Percentiles rank a stretch among this genome's conserved stretches.
Evolutionary conservation across 2,329 filamentous ascomycete species (phyloP).

Genomic region (Pseudopithomyces maydicus): DNA sequence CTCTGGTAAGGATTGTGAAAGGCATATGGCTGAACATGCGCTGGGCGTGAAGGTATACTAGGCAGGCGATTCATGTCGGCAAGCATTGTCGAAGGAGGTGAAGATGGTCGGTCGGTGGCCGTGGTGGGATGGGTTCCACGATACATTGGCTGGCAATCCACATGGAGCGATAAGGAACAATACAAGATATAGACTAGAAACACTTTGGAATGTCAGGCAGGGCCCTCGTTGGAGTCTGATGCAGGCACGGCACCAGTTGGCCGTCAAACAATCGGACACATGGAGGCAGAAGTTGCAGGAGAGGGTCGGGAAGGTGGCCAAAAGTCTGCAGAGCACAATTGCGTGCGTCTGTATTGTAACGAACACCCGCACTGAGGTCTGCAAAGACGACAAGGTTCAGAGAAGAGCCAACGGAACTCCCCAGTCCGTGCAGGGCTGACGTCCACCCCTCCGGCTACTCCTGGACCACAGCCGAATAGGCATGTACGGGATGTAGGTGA

Average conservation of each 20-base stretch:
- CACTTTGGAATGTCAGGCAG: slow-evolving; percentile 33
- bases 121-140: slow-evolving; percentile 38
- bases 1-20: slow-evolving; percentile 36
- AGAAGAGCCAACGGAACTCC: slow-evolving; percentile 39
- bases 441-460: slow-evolving; percentile 42
- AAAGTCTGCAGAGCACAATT: slow-evolving; percentile 37
- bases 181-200: slow-evolving; percentile 33
- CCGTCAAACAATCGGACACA: slow-evolving; percentile 36
- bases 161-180: slow-evolving; percentile 38
- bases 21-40: slow-evolving; percentile 28
- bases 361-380: slow-evolving; percentile 39
- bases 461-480: slow-evolving; percentile 39
- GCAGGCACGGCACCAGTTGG: slow-evolving; percentile 40
- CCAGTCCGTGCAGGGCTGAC: slow-evolving; percentile 47
- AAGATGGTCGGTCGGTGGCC: slow-evolving; percentile 29
- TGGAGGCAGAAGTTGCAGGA: slow-evolving; percentile 27
- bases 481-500: slow-evolving; percentile 28
- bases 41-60: slow-evolving; percentile 81
- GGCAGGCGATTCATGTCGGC: slow-evolving; percentile 81
- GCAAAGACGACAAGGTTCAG: slow-evolving; percentile 41
- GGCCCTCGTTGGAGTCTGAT: slow-evolving; percentile 30
- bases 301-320: slow-evolving; percentile 29
- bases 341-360: slow-evolving; percentile 41
- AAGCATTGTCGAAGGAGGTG: slow-evolving; percentile 37
- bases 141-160: slow-evolving; percentile 36